Evolutionary conservation across 768 basidiomycete species (phyloP), one percentile per base, ranked within the genome.

Genomic region (Heimioporus sp.): DNA sequence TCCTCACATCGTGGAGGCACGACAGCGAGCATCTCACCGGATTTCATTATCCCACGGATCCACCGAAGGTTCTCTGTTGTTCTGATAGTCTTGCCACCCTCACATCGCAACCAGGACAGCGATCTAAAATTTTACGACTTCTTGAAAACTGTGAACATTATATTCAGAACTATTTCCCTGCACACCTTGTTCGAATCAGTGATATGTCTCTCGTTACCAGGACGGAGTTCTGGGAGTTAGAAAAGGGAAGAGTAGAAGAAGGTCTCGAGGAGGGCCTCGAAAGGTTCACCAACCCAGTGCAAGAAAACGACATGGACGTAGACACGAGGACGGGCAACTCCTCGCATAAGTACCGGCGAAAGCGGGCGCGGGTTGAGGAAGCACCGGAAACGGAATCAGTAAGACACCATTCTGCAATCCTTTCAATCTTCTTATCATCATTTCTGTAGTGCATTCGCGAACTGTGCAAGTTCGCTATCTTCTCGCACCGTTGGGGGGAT

Each of bases 401-500:
- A 39, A 46, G 57, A 28, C 17, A 19, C n/a, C 12, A 2, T 39
- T 16, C 31, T 12, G 1, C 24, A 32, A 28, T 9, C 2, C 11
- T 38, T 15, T 12, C 11, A 39, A 5, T n/a, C 24, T 6, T 37
- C 47, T 58, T 35, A 59, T 16, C 7, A 3, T 13, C 39, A 10
- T 28, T n/a, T 34, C 20, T 31, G 34, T 20, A 55, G 53, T 49
- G 49, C n/a, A 40, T 58, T 12, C 52, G 45, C 16, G 47, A 17
- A 12, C 9, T 60, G 30, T 60, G 60, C 58, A 60, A 31, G 31
- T 59, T 59, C 5, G 53, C 57, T 8, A 51, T 59, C 20, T 55
- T 63, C 43, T 63, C 63, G 10, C 60, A 63, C 17, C 57, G 57
- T 11, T 65, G 60, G 62, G 57, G 61, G 32, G 46, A 43, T 5